Conservation (phyloP, 805 yeast genomes). For the Kazachstania kunashirensis region DNA sequence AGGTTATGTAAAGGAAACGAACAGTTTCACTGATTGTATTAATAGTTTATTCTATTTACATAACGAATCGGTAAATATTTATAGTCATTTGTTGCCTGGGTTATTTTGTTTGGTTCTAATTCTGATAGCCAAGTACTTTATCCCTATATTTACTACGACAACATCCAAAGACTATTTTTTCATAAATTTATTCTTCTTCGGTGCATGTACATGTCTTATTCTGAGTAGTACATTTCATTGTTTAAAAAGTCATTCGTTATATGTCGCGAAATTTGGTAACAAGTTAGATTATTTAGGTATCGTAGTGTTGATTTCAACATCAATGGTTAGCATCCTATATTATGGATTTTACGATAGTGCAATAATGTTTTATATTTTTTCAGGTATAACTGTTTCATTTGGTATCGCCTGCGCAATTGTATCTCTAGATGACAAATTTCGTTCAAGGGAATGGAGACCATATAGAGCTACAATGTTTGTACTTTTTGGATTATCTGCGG, state of each 20-base stretch:
- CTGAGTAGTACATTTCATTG: slow-evolving; percentile 61
- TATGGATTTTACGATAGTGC: slow-evolving; percentile 41
- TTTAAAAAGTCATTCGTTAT: slow-evolving; percentile 52
- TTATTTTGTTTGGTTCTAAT: slow-evolving; percentile 15
- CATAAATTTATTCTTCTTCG: slow-evolving; percentile 35
- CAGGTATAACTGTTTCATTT: slow-evolving; percentile 38
- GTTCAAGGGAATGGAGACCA: slow-evolving; percentile 65
- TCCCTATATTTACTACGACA: slow-evolving; percentile 34
- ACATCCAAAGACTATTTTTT: slow-evolving; percentile 32
- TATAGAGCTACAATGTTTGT: slow-evolving; percentile 72
- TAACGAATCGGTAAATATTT: slow-evolving; percentile 67
- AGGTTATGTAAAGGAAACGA: slow-evolving; percentile 53
- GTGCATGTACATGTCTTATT: slow-evolving; percentile 49
- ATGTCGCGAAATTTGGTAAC: slow-evolving; percentile 49
- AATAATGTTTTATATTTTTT: slow-evolving; percentile 30
- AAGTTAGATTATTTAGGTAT: slow-evolving; percentile 71
- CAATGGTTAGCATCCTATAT: slow-evolving; percentile 43
- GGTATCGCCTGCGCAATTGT: slow-evolving; percentile 55
- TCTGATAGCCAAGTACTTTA: slow-evolving; percentile 25
- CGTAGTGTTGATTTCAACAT: slow-evolving; percentile 53
- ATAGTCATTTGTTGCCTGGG: slow-evolving; percentile 49
- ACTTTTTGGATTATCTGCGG: slow-evolving; percentile 68
- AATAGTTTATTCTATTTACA: slow-evolving; percentile 48
- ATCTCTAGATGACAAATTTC: slow-evolving; percentile 56
- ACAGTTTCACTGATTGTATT: slow-evolving; percentile 37